phyloP scores from a whole-genome alignment of 495 filamentous ascomycete genomes.

The Neurospora sp. region DNA sequence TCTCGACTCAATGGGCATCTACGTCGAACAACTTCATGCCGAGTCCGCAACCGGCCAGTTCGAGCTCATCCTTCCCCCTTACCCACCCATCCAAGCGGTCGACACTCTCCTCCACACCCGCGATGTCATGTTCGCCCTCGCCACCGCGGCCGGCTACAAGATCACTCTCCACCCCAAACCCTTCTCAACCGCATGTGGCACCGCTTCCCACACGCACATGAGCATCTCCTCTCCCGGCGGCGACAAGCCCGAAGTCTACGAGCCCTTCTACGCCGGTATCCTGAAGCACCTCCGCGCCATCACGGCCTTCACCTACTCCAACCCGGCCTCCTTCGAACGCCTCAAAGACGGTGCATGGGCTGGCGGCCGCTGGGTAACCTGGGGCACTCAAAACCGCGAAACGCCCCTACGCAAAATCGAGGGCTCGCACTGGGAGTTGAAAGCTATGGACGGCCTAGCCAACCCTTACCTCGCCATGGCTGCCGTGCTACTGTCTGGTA shows the following conservation, averaged over 20 bases:
- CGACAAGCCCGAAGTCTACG: slow-evolving; percentile 29
- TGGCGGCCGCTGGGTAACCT: slow-evolving; percentile 61
- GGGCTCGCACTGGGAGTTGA: slow-evolving; percentile 60
- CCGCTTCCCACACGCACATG: slow-evolving; percentile 59
- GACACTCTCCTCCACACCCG: slow-evolving; percentile 66
- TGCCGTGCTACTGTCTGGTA: slow-evolving; percentile 57
- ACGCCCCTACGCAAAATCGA: slow-evolving; percentile 53
- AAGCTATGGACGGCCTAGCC: slow-evolving; percentile 58
- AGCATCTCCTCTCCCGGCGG: slow-evolving; percentile 41
- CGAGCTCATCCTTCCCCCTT: slow-evolving; percentile 65
- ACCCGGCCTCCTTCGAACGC: slow-evolving; percentile 50
- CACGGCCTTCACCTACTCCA: slow-evolving; percentile 54
- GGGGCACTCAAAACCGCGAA: slow-evolving; percentile 72
- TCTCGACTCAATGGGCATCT: slow-evolving; percentile 51
- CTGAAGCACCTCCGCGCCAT: slow-evolving; percentile 54
- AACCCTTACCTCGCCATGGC: slow-evolving; percentile 63
- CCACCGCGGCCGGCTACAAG: slow-evolving; percentile 48
- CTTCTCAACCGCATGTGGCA: slow-evolving; percentile 47
- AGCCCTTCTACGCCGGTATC: slow-evolving; percentile 58
- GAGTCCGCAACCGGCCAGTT: slow-evolving; percentile 70
- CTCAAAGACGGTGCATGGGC: slow-evolving; percentile 62
- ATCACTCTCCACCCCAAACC: slow-evolving; percentile 76
- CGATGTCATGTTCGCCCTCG: slow-evolving; percentile 52
- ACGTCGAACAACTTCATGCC: slow-evolving; percentile 66
- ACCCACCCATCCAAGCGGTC: slow-evolving; percentile 54